phyloP scores from a whole-genome alignment of 805 yeast genomes.

The Candida schatavii region DNA sequence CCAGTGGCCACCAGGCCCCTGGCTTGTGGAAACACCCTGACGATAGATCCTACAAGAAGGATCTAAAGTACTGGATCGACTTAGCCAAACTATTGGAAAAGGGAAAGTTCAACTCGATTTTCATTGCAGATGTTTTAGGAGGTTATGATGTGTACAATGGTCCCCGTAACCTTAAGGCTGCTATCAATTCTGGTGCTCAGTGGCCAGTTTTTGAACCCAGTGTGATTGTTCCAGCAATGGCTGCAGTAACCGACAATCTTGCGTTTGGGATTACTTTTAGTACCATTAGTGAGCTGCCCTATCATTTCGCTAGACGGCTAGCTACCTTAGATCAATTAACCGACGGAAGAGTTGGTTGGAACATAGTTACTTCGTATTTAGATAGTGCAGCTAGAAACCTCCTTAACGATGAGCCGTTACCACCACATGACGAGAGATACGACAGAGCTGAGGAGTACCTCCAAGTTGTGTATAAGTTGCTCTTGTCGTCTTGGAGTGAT shows the following conservation, averaged over 20 bases:
- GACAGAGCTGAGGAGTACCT: constrained; percentile 39
- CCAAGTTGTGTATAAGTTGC: constrained; percentile 36
- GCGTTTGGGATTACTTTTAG: constrained; percentile 42
- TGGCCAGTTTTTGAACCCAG: constrained; percentile 42
- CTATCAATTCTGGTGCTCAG: constrained; percentile 29
- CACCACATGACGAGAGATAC: constrained; percentile 42
- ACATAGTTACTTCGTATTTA: constrained; percentile 43
- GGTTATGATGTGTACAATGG: constrained; percentile 43
- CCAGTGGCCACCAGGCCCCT: constrained; percentile 20
- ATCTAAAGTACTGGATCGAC: constrained; percentile 33
- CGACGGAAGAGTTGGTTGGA: constrained; percentile 47
- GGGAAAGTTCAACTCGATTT: constrained; percentile 38
- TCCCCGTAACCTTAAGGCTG: constrained; percentile 32
- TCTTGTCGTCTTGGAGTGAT: constrained; percentile 44
- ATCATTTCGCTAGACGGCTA: constrained; percentile 39
- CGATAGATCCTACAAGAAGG: constrained; percentile 28
- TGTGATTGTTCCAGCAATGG: constrained; percentile 38
- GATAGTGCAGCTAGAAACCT: constrained; percentile 42
- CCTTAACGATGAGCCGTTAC: constrained; percentile 32
- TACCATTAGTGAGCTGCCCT: constrained; percentile 43
- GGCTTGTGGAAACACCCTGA: constrained; percentile 40
- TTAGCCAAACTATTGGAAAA: constrained; percentile 36
- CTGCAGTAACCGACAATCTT: constrained; percentile 39
- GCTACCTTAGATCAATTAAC: constrained; percentile 45
- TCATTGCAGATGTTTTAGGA: constrained; percentile 41